Percentiles rank a stretch among this genome's conserved stretches.
These are phyloP conservation scores for Nemania abortiva DNA, from an alignment of 2,329 filamentous ascomycete genomes.

Conservation along the genomic window DNA sequence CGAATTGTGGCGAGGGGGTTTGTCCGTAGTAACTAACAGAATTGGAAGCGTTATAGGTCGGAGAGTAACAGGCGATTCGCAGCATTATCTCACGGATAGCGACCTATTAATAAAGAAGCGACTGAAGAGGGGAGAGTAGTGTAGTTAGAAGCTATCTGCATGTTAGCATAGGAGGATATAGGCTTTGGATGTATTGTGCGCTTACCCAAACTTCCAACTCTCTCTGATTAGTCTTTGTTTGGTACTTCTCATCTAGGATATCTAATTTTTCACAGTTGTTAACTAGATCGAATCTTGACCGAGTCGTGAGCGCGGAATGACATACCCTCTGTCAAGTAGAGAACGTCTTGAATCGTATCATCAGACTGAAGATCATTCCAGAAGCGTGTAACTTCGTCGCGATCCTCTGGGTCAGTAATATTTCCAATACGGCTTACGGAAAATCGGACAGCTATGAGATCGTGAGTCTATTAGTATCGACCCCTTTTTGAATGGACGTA, in stretches of 20 bases:
- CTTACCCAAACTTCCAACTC: constrained; percentile 38
- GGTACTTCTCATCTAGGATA: constrained; percentile 34
- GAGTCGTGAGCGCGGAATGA: neutral
- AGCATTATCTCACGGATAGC: neutral
- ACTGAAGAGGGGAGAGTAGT: constrained; percentile 36
- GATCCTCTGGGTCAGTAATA: constrained; percentile 33
- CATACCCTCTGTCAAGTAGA: constrained; percentile 35
- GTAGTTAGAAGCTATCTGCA: constrained; percentile 31
- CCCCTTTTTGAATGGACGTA: neutral
- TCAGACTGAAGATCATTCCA: constrained; percentile 31
- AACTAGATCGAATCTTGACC: neutral
- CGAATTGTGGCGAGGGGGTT: no score
- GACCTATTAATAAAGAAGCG: constrained; percentile 21
- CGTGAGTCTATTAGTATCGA: constrained; percentile 3
- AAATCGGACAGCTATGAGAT: constrained; percentile 32
- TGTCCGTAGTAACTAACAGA: neutral
- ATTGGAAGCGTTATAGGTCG: neutral
- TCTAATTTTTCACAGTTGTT: constrained; percentile 20
- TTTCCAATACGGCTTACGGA: constrained; percentile 36
- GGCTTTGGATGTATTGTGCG: neutral
- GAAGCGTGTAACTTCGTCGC: constrained; percentile 27
- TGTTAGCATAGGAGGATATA: neutral
- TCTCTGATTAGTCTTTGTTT: constrained; percentile 32
- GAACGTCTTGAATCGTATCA: constrained; percentile 26
- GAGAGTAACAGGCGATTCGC: neutral